These are phyloP conservation scores for Claviceps lovelessii DNA, from an alignment of 2,329 filamentous ascomycete genomes.

Conservation along the genomic window DNA sequence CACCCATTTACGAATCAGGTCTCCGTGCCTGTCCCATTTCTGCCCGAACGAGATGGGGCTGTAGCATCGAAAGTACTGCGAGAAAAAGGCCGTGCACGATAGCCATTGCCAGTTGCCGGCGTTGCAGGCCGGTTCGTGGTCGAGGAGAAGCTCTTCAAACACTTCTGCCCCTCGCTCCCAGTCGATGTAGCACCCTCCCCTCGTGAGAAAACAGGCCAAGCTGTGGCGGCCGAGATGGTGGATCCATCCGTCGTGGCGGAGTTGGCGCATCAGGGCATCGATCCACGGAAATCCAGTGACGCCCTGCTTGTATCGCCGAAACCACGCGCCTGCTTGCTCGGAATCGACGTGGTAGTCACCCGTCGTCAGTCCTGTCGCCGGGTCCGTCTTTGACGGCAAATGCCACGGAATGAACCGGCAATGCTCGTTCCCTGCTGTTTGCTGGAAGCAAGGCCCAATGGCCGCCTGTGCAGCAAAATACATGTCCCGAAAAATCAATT, in stretches of 20 bases:
- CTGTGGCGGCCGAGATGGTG: slow-evolving; percentile 65
- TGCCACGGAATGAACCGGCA: slow-evolving; percentile 72
- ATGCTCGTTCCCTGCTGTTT: slow-evolving; percentile 49
- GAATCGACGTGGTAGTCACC: slow-evolving; percentile 51
- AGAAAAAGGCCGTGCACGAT: slow-evolving; percentile 59
- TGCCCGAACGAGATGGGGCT: slow-evolving; percentile 56
- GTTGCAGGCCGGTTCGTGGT: slow-evolving; percentile 62
- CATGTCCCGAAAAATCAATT: slow-evolving; percentile 69
- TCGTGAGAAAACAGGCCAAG: slow-evolving; percentile 69
- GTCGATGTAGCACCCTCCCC: slow-evolving; percentile 62
- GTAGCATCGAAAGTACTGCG: slow-evolving; percentile 58
- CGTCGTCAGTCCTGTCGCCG: slow-evolving; percentile 32
- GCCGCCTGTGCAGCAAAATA: slow-evolving; percentile 66
- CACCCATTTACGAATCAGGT: slow-evolving; percentile 49
- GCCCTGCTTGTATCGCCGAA: slow-evolving; percentile 54
- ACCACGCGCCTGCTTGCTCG: slow-evolving; percentile 46
- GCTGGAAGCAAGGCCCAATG: slow-evolving; percentile 47
- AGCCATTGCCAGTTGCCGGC: slow-evolving; percentile 70
- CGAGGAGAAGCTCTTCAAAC: slow-evolving; percentile 61
- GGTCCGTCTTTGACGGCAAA: slow-evolving; percentile 44
- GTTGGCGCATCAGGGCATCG: slow-evolving; percentile 65
- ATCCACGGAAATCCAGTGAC: slow-evolving; percentile 68
- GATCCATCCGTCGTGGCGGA: slow-evolving; percentile 60
- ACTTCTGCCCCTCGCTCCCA: slow-evolving; percentile 70
- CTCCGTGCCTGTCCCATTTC: slow-evolving; percentile 60